A percentile compares a stretch with the other conserved stretches of the same genome.
phyloP scores from a whole-genome alignment of 2,329 filamentous ascomycete genomes.

The Cytospora piceae region DNA sequence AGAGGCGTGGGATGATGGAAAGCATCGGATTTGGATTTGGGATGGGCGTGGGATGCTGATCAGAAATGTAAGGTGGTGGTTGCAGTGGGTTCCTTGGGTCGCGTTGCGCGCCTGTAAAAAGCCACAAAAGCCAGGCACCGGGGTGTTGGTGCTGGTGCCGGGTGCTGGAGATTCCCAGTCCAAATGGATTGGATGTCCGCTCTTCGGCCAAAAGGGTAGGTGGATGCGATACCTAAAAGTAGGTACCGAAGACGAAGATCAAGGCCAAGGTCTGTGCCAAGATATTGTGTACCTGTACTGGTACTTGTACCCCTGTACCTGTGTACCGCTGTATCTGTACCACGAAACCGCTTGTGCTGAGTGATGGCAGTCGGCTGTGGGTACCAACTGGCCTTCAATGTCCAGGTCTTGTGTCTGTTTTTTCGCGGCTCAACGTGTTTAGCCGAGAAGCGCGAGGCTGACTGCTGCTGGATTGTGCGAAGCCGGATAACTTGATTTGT shows the following conservation, averaged over 20 bases:
- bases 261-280: not conserved
- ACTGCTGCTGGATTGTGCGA: constrained; percentile 12
- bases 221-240: not conserved
- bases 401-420: not conserved
- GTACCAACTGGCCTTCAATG: not conserved
- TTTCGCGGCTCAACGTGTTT: not conserved
- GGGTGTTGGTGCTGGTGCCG: constrained; percentile 4
- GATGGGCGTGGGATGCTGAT: constrained; percentile 16
- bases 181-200: not conserved
- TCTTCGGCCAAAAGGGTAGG: constrained; percentile 1
- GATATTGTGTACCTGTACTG: not conserved
- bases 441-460: constrained; percentile 21
- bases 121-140: constrained; percentile 13
- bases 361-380: not conserved
- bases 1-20: constrained; percentile 9
- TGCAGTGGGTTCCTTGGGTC: constrained; percentile 6
- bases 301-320: not conserved
- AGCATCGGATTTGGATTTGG: constrained; percentile 6
- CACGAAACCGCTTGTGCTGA: constrained; percentile 1
- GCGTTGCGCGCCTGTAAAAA: constrained; percentile 16
- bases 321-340: not conserved
- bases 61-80: constrained; percentile 6
- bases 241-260: not conserved
- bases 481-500: constrained; percentile 12
- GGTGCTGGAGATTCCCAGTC: constrained; percentile 2